phyloP scores from a whole-genome alignment of 768 basidiomycete species.

The Amanita pallidorosea region DNA sequence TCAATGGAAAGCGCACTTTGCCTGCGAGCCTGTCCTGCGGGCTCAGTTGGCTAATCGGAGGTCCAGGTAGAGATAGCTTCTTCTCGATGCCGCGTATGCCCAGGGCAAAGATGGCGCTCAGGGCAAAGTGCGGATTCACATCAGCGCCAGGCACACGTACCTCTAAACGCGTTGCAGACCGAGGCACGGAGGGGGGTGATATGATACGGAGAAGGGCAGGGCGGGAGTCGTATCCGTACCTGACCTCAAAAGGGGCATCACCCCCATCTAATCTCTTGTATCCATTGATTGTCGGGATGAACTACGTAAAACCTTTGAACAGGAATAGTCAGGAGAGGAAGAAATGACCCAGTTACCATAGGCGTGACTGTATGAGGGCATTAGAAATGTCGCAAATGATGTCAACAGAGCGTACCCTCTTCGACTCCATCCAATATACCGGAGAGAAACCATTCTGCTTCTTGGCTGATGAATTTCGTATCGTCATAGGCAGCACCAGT shows the following conservation, averaged over 20 bases:
- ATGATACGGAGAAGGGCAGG: conserved; percentile 88
- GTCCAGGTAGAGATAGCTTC: conserved; percentile 52
- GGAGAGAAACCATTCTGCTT: conserved; percentile 86
- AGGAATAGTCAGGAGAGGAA: neutral
- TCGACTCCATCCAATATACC: conserved; percentile 84
- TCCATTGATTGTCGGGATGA: conserved; percentile 88
- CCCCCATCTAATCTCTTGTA: conserved; percentile 99
- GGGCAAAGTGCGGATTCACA: conserved; percentile 86
- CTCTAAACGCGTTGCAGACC: conserved; percentile 81
- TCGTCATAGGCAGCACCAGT: conserved; percentile 67
- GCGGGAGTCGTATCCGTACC: conserved; percentile 94
- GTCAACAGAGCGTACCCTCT: conserved; percentile 50
- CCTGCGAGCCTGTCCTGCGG: conserved; percentile 24
- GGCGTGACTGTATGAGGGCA: conserved; percentile 54
- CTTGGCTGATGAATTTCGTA: conserved; percentile 73
- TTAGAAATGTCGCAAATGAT: neutral
- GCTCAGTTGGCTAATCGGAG: conserved; percentile 55
- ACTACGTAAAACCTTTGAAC: conserved; percentile 22
- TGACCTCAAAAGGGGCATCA: conserved; percentile 82
- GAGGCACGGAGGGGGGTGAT: conserved; percentile 79
- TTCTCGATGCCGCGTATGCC: conserved; percentile 85
- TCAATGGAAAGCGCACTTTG: conserved; percentile 8
- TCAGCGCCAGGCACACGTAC: conserved; percentile 94
- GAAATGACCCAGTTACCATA: conserved; percentile 34
- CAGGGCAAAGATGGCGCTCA: conserved; percentile 79